These are phyloP conservation scores for Talaromyces pinophilus DNA, from an alignment of 2,329 filamentous ascomycete genomes.

Conservation along the genomic window DNA sequence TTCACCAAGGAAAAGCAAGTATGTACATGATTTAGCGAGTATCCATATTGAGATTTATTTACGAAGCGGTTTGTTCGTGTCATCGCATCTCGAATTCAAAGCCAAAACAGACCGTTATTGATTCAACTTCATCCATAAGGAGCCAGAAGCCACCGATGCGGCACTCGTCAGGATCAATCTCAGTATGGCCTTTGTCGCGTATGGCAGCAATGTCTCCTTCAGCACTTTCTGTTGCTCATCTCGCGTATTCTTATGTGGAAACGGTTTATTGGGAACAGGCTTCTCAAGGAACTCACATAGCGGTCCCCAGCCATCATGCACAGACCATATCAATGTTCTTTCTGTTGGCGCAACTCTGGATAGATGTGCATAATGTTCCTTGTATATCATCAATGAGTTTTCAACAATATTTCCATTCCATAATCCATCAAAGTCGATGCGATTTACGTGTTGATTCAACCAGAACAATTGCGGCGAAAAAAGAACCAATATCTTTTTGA, in stretches of 20 bases:
- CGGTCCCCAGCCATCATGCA: constrained; percentile 35
- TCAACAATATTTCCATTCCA: not conserved
- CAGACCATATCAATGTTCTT: constrained; percentile 31
- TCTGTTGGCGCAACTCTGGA: constrained; percentile 27
- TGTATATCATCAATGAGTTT: constrained; percentile 17
- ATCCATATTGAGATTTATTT: not conserved
- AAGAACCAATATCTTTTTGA: not conserved
- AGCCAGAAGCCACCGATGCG: not conserved
- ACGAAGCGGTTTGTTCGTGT: not conserved
- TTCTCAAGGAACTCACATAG: constrained; percentile 25
- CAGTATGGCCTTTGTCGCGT: not conserved
- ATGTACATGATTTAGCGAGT: not conserved
- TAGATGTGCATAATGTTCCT: constrained; percentile 28
- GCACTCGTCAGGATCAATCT: not conserved
- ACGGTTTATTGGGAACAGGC: not conserved
- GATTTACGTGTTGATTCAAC: not conserved
- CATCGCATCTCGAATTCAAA: not conserved
- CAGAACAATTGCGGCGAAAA: constrained; percentile 3
- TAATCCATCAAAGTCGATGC: not conserved
- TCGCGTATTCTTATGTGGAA: not conserved
- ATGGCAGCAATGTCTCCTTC: not conserved
- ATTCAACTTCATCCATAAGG: not conserved
- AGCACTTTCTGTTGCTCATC: not conserved
- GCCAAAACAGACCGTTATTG: not conserved
- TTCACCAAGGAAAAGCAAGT: not conserved